Evolutionary conservation across 495 filamentous ascomycete genomes (phyloP).

Genomic region (Aspergillus leporis): DNA sequence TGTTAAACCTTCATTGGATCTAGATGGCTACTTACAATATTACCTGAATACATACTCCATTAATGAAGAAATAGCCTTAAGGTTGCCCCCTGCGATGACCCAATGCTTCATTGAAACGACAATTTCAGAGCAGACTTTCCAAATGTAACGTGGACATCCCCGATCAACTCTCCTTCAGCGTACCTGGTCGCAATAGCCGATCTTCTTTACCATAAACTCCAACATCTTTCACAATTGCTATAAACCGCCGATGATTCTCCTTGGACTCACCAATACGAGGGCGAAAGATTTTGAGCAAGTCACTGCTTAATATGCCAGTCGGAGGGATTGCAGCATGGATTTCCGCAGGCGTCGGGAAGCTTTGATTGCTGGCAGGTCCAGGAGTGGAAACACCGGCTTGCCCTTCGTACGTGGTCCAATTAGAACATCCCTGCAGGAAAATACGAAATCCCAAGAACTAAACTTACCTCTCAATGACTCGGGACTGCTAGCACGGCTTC

Average conservation of each 20-base stretch:
- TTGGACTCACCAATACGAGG: slow-evolving; percentile 54
- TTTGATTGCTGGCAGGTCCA: slow-evolving; percentile 25
- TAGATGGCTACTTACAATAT: neutral
- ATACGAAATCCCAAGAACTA: neutral
- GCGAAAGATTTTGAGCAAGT: slow-evolving; percentile 63
- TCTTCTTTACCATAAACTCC: slow-evolving; percentile 50
- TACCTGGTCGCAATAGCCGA: slow-evolving; percentile 41
- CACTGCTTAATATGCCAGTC: slow-evolving; percentile 64
- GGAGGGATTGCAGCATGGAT: slow-evolving; percentile 67
- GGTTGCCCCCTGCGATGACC: neutral
- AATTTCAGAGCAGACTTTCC: neutral
- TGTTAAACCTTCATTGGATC: neutral
- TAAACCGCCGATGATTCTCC: slow-evolving; percentile 45
- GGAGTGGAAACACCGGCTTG: slow-evolving; percentile 39
- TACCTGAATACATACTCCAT: neutral
- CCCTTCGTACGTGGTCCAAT: slow-evolving; percentile 15
- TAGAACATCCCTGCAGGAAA: neutral
- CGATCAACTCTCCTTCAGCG: slow-evolving; percentile 33
- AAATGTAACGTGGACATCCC: neutral
- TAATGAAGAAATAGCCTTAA: neutral
- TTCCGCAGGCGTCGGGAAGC: slow-evolving; percentile 65
- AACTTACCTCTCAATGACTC: slow-evolving; percentile 35
- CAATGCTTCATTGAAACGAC: neutral
- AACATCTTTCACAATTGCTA: slow-evolving; percentile 49
- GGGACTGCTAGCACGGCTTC: slow-evolving; percentile 44